These are phyloP conservation scores for Cymbomonas tetramitiformis DNA, from an alignment of 139 green algal genomes.

Conservation along the genomic window DNA sequence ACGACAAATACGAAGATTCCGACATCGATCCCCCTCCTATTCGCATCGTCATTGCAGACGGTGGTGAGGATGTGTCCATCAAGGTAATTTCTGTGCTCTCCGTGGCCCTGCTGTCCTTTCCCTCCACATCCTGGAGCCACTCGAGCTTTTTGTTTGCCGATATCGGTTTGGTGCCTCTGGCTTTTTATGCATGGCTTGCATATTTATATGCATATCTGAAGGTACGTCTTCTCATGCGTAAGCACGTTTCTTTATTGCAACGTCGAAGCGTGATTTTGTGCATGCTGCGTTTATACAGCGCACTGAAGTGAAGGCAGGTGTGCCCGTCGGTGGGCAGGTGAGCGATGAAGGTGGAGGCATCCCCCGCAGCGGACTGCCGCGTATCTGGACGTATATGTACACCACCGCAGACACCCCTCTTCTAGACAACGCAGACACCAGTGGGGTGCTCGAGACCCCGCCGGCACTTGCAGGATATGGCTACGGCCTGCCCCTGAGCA, in stretches of 20 bases:
- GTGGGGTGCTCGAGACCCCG: constrained; percentile 17
- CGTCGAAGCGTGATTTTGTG: too few relatives aligned
- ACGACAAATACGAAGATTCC: constrained; percentile 66
- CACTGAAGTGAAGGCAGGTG: constrained; percentile 25
- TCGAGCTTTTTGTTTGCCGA: background rate
- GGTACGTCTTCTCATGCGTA: background rate
- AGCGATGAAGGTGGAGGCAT: constrained; percentile 92
- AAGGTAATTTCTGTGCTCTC: too few relatives aligned
- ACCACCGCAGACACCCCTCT: constrained; percentile 66
- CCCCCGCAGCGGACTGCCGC: constrained; percentile 62
- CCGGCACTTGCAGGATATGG: constrained; percentile 78
- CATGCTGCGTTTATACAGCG: too few relatives aligned
- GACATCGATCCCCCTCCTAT: constrained; percentile 68
- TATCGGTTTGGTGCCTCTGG: too few relatives aligned
- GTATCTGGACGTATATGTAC: constrained; percentile 99
- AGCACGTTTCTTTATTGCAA: background rate
- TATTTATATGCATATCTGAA: too few relatives aligned
- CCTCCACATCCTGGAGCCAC: background rate
- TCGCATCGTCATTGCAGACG: constrained; percentile 83
- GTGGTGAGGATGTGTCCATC: constrained; percentile 89
- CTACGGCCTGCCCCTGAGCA: constrained; percentile 83
- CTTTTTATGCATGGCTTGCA: too few relatives aligned
- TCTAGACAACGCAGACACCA: constrained; percentile 22
- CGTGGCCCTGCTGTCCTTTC: too few relatives aligned
- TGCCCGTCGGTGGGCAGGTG: background rate